Evolutionary conservation across 306 rosid genomes (phyloP), one percentile per base, ranked within the genome.

Genomic region (Cucumis cinereus): DNA sequence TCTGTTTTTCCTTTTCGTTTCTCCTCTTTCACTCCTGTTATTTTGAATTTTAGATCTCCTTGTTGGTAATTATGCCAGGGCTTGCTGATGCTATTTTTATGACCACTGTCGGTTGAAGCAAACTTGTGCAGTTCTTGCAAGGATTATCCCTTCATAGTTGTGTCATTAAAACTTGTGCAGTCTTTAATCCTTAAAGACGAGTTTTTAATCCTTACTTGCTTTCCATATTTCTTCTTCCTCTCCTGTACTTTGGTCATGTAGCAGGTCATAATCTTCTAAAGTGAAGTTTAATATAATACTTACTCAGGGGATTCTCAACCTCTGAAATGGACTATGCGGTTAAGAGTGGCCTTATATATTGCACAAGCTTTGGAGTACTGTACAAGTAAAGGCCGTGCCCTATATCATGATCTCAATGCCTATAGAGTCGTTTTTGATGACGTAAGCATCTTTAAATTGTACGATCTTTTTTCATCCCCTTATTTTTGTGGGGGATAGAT

Each of bases 361-460:
- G 96, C 95, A 74, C 91, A 94, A 86, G 97, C 98, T 58, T 90
- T 94, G 40, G 97, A 94, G 83, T 94, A 94, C 81, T 91, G 98
- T 78, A 91, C 97, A 76, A 91, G 75, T 82, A 90, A 79, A 82
- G 98, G 96, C 53, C 97, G 98, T 26, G 89, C 97, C 8, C 89
- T 94, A 49, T 94, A 94, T 83, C 98, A 94, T 59, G 98, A 94
- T 89, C 90, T 94, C 79, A 91, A 94, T 83, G 96, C 98, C 64
- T 94, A 94, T 84, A 83, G 98, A 87, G 81, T 94, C 64, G 87
- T 90, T 67, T 91, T 88, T 77, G 98, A 94, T 81, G 94, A 87
- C 76, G 98, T 94, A 82, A 87, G 97, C 82, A 75, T 73, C 80
- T 79, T 81, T 76, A 35, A 36, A 72, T 81, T 57, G 30, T 57